Evolutionary conservation across 768 basidiomycete genomes (phyloP), one percentile per base, ranked within the genome.

Genomic region (Amanita exitialis): DNA sequence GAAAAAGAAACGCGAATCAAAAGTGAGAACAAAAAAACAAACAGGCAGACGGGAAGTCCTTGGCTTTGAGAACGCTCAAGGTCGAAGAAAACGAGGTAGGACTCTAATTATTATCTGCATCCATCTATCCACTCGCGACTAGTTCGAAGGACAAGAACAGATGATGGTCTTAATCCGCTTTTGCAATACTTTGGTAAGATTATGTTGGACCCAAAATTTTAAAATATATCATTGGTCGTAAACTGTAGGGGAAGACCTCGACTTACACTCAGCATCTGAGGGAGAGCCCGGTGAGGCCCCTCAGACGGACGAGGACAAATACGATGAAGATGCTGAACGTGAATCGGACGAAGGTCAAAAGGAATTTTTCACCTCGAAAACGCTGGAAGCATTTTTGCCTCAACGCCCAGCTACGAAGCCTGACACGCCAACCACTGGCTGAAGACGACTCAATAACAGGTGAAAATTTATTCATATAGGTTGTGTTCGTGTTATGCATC

Each of bases 231-330:
- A 43, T 47, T 1, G 5, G 12, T 25, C 37, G 10, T 51, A 28
- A 36, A 43, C 12, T 15, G 10, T 57, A 71, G 74, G 62, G 6
- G 58, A 67, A 52, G 68, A 73, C 39, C 56, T 82, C 35, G 73
- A 72, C 35, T 58, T 80, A 15, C 74, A 77, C 27, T 79, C 79
- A 23, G 79, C 71, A 18, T 76, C 74, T 6, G 78, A 79, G 55
- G 69, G 63, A 2, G 70, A 70, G 28, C 58, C 64, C 9, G 55
- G 61, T 6, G 62, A 60, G 30, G 58, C 57, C 6, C 57, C 53
- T 6, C 64, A 60, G 16, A 57, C 60, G 3, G 55, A 53, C 6
- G 57, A 59, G 13, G 59, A 61, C 28, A 55, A 59, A 32, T 55
- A 58, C 34, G 62, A 61, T 38, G 62, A 62, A 34, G 63, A 63